phyloP scores from a whole-genome alignment of 345 rosid genomes.

The Combretum micranthum region DNA sequence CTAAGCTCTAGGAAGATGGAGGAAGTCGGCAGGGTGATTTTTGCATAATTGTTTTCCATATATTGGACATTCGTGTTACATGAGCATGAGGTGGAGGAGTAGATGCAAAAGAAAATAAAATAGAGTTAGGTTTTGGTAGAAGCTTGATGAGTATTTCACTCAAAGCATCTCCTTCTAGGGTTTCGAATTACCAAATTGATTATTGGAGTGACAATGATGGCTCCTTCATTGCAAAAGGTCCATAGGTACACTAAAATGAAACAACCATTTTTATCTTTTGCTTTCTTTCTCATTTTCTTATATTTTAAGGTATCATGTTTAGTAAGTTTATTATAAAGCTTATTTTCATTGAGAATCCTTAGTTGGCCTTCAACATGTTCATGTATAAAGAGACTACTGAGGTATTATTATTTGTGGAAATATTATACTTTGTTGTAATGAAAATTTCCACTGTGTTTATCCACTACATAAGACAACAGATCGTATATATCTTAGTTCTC shows the following conservation, averaged over 20 bases:
- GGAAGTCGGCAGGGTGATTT: constrained; percentile 23
- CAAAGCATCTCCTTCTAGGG: constrained; percentile 22
- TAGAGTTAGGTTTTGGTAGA: constrained; percentile 24
- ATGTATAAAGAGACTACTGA: no score
- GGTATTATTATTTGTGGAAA: no score
- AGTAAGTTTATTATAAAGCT: no score
- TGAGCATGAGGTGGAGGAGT: neutral
- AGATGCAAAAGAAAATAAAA: constrained; percentile 19
- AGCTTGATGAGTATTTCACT: constrained; percentile 27
- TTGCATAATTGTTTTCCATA: constrained; percentile 22
- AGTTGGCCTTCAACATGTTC: no score
- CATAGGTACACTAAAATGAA: constrained; percentile 17
- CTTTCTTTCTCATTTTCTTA: no score
- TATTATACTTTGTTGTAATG: no score
- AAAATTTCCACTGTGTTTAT: no score
- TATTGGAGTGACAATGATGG: constrained; percentile 24
- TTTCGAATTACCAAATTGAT: constrained; percentile 7
- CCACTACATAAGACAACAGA: no score
- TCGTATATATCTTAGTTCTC: no score
- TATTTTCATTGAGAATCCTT: no score
- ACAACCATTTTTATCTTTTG: neutral
- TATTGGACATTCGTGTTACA: constrained; percentile 18
- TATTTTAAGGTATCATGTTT: no score
- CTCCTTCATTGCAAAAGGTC: constrained; percentile 60
- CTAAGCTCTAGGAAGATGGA: constrained; percentile 13